Percentiles rank a stretch among this genome's conserved stretches.
These are phyloP conservation scores for Penicillium flavigenum DNA, from an alignment of 495 filamentous ascomycete genomes.

Conservation along the genomic window DNA sequence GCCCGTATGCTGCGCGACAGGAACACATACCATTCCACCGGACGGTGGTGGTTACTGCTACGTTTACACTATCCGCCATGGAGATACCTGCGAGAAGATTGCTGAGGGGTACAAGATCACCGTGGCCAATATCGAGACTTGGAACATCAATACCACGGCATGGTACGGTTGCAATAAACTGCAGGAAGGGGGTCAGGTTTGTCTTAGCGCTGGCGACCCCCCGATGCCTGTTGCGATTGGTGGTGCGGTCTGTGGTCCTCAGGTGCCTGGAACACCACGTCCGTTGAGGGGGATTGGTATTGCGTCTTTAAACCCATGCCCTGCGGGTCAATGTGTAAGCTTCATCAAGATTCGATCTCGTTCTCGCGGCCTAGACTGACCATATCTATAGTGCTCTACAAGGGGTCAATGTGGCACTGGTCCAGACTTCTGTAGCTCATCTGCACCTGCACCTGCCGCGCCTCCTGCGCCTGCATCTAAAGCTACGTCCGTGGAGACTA, in stretches of 20 bases:
- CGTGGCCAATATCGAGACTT: constrained; percentile 17
- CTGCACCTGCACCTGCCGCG: not conserved
- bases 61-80: not conserved
- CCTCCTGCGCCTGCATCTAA: not conserved
- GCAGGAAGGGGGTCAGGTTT: constrained; percentile 14
- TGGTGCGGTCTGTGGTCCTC: constrained; percentile 21
- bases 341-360: not conserved
- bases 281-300: constrained; percentile 9
- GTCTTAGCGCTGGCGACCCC: constrained; percentile 13
- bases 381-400: constrained; percentile 8
- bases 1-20: not conserved
- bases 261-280: constrained; percentile 19
- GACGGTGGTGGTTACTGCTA: not conserved
- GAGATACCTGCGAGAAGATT: constrained; percentile 6
- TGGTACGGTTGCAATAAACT: constrained; percentile 19
- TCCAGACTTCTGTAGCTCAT: constrained; percentile 12
- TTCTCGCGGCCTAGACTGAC: not conserved
- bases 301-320: constrained; percentile 19
- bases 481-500: not conserved
- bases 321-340: constrained; percentile 20
- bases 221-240: constrained; percentile 21
- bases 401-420: constrained; percentile 13
- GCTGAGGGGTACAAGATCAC: constrained; percentile 12
- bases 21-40: not conserved
- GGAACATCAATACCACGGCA: constrained; percentile 7